These are phyloP conservation scores for Backusella psychrophila DNA, from an alignment of 192 early-diverging fungal genomes.

Conservation along the genomic window DNA sequence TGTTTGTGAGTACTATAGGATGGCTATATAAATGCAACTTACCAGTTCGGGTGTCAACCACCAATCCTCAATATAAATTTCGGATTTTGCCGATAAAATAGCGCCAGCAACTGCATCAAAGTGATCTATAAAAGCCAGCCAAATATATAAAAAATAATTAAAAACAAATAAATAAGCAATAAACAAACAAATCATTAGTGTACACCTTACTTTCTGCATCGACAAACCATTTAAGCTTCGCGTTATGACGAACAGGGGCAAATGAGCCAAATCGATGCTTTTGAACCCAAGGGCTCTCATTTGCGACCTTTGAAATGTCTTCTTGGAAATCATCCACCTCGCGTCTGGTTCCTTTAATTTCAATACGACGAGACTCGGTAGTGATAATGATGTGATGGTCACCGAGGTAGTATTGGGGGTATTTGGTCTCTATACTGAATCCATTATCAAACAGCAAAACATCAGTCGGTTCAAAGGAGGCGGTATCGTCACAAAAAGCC, in stretches of 20 bases:
- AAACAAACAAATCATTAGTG: not conserved
- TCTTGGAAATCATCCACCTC: constrained; percentile 61
- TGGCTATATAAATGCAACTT: not conserved
- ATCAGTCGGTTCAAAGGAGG: constrained; percentile 35
- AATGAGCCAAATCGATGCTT: constrained; percentile 67
- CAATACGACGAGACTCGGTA: constrained; percentile 58
- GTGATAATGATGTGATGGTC: constrained; percentile 57
- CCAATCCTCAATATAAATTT: constrained; percentile 81
- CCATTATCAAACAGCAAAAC: constrained; percentile 52
- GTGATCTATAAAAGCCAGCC: constrained; percentile 48
- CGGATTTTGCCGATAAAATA: constrained; percentile 61
- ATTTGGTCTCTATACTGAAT: constrained; percentile 29
- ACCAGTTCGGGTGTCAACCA: constrained; percentile 80
- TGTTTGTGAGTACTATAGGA: not conserved
- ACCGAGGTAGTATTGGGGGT: constrained; percentile 32
- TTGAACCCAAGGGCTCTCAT: constrained; percentile 59
- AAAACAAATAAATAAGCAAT: not conserved
- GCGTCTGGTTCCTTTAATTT: constrained; percentile 63
- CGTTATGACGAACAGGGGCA: constrained; percentile 64
- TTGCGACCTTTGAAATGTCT: constrained; percentile 53
- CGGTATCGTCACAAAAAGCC: constrained; percentile 40
- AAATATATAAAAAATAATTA: not conserved
- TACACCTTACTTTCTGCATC: constrained; percentile 61
- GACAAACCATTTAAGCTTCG: constrained; percentile 68
- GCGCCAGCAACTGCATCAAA: constrained; percentile 73